Evolutionary conservation across 2,329 filamentous ascomycete species (phyloP).

Genomic region (Achaetomium macrosporum): DNA sequence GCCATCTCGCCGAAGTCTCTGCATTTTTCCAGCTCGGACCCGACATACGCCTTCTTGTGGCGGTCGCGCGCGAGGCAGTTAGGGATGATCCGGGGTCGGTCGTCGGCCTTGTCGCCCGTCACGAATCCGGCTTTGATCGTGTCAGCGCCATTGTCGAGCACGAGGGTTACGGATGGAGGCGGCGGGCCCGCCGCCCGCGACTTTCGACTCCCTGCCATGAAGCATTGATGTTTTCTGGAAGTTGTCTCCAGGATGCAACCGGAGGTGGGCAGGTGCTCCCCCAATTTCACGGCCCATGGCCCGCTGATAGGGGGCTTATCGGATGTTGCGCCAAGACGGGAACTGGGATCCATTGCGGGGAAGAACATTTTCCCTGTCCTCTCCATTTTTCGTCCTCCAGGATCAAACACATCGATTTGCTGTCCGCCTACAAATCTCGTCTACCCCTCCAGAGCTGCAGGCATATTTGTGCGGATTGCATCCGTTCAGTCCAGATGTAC

Average conservation of each 20-base stretch:
- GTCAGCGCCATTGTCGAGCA: conserved; percentile 90
- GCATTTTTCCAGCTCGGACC: conserved; percentile 69
- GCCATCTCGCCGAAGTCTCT: conserved; percentile 83
- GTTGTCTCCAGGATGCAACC: neutral
- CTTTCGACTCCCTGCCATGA: conserved; percentile 34
- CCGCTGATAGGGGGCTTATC: no score
- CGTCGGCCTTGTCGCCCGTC: conserved; percentile 36
- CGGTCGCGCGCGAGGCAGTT: conserved; percentile 86
- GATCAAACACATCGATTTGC: no score
- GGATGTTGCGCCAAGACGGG: no score
- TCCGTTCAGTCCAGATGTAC: no score
- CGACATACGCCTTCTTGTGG: conserved; percentile 72
- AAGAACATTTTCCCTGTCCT: no score
- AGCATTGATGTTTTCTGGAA: neutral
- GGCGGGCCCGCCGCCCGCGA: conserved; percentile 45
- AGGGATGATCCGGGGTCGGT: conserved; percentile 66
- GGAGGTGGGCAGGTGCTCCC: neutral
- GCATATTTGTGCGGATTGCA: no score
- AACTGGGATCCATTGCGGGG: no score
- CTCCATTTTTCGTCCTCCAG: no score
- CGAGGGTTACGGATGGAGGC: conserved; percentile 62
- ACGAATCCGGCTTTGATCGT: conserved; percentile 87
- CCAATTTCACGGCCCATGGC: no score
- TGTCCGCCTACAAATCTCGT: no score
- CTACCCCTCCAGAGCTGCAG: no score